Evolutionary conservation across 352 stramenopile genomes (phyloP).

Genomic region (Pythium apleroticum): DNA sequence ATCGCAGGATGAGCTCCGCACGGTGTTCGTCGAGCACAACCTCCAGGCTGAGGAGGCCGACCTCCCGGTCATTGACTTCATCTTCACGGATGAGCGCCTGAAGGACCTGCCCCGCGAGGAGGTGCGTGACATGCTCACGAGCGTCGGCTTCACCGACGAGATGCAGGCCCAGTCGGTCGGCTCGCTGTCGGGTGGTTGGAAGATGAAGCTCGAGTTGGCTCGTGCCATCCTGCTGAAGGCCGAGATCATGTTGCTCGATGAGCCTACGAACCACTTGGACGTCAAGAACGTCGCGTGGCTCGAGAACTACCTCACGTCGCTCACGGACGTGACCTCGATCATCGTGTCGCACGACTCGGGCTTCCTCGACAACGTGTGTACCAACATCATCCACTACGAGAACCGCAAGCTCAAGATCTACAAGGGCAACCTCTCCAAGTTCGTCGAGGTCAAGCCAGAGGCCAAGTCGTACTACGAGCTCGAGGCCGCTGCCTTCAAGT

Average conservation of each 20-base stretch:
- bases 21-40: conserved; percentile 98
- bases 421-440: conserved; percentile 85
- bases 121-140: conserved; percentile 88
- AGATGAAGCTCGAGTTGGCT: conserved; percentile 95
- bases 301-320: conserved; percentile 89
- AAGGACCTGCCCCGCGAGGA: conserved; percentile 90
- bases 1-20: conserved; percentile 92
- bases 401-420: conserved; percentile 90
- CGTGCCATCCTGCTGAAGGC: conserved; percentile 94
- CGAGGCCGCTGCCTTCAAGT: conserved; percentile 81
- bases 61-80: conserved; percentile 85
- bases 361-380: conserved; percentile 98
- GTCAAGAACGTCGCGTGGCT: conserved; percentile 93
- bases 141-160: conserved; percentile 92
- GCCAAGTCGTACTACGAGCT: conserved; percentile 90
- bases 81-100: conserved; percentile 85
- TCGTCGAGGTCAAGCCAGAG: conserved; percentile 86
- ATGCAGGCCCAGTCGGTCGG: conserved; percentile 92
- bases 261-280: conserved; percentile 95
- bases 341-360: conserved; percentile 96
- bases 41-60: conserved; percentile 89
- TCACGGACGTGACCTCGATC: conserved; percentile 90
- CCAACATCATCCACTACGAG: conserved; percentile 98
- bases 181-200: conserved; percentile 95
- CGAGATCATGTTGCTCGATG: conserved; percentile 96